Evolutionary conservation across 768 basidiomycete species (phyloP), one percentile per base, ranked within the genome.

Genomic region (Steccherinum ochraceum): DNA sequence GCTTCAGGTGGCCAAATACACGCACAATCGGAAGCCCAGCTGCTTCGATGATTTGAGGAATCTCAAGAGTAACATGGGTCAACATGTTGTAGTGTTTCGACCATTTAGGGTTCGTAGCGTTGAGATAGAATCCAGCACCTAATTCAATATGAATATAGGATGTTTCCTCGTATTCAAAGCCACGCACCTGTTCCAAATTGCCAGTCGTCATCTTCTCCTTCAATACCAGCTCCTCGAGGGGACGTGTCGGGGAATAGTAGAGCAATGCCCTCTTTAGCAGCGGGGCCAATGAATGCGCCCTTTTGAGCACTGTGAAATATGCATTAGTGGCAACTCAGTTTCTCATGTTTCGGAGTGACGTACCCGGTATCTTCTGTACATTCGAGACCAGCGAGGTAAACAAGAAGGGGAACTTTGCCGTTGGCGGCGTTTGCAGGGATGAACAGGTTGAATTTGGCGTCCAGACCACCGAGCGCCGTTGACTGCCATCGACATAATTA

Each of bases 201-300:
- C 91, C 90, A 95, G 64, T 82, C 76, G 49, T 76, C 74, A 27
- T 83, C 77, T 70, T 93, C 93, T 43, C 86, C 90, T 46, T 84
- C 80, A 52, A 92, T 76, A 16, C 84, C 86, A 16, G 95, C 93
- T 3, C 93, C 93, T 30, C 96, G 80, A 1, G 96, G 96, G 26
- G 90, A 93, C 0, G 95, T 98, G 63, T 99, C 96, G 2, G 96
- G 92, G 66, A 97, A 92, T 51, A 98, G 80, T 46, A 98, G 71
- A 0, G 96, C 94, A 49, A 99, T 84, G 4, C 87, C 85, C 60
- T 95, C 83, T 18, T 80, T 74, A 3, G 92, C 80, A 1, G 95
- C 95, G 39, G 86, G 81, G n/a, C 81, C 76, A 35, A 97, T 70
- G 70, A 98, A 95, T 11, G 79, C 80, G n/a, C 92, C 94, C 67